These are phyloP conservation scores for Zygnema cylindricum DNA, from an alignment of 139 green algal genomes.

Conservation along the genomic window DNA sequence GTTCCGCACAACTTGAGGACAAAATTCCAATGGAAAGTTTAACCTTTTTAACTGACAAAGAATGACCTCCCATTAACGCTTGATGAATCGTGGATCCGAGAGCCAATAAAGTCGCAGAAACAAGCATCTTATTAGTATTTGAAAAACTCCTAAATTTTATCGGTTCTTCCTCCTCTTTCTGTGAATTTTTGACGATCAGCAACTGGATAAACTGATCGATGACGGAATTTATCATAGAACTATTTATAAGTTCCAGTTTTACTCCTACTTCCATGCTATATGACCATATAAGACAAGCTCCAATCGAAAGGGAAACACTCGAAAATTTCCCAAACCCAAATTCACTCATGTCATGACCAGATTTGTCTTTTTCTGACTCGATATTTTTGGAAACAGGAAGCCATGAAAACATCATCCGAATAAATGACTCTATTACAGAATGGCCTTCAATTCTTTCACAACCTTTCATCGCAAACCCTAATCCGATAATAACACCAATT, in stretches of 20 bases:
- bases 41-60: neutral
- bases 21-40: too few species aligned
- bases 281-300: neutral
- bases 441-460: neutral
- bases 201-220: too few species aligned
- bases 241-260: neutral
- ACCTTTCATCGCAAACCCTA: neutral
- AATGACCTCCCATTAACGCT: neutral
- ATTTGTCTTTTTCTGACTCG: too few species aligned
- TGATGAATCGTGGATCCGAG: neutral
- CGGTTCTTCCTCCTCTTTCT: too few species aligned
- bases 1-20: too few species aligned
- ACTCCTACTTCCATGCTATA: neutral
- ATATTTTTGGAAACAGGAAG: neutral
- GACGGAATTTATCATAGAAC: neutral
- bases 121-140: too few species aligned
- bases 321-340: too few species aligned
- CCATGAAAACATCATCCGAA: neutral
- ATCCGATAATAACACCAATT: neutral
- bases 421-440: neutral
- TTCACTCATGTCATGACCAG: too few species aligned
- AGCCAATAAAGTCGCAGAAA: neutral
- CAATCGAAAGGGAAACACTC: neutral
- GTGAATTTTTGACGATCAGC: too few species aligned
- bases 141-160: too few species aligned